Evolutionary conservation across 148 eudicot species (phyloP), one percentile per base, ranked within the genome.

Genomic region (Arctostaphylos glauca): DNA sequence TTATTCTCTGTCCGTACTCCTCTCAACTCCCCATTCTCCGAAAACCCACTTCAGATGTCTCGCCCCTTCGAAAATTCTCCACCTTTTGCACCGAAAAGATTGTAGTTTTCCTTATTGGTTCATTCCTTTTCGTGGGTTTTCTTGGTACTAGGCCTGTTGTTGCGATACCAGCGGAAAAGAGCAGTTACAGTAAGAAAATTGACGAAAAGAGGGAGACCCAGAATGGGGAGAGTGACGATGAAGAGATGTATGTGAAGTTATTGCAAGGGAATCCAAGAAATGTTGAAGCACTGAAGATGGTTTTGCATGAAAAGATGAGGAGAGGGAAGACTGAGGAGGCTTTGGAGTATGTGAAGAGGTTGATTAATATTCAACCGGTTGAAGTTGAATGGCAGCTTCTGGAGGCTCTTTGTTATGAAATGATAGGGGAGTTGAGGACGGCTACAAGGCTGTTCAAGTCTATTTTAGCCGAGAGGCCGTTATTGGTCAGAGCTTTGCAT

Each of bases 391-490:
- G 99, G 99, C 89, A 93, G 88, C 91, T 96, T 16, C 86, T 96
- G 92, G 87, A 93, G 89, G 99, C 98, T 2, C 93, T 93, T 83
- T 93, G 94, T 90, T 94, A 90, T 89, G 99, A 96, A 85, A 92
- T 92, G 92, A 87, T 87, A 88, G 98, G 96, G 52, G 80, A 94
- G 47, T 86, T 91, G 80, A 86, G 89, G 73, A 90, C 82, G 88
- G 93, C 99, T 74, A 92, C 90, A 91, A 89, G 83, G 81, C 83
- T 93, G 83, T 94, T 94, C 79, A 89, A 87, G 84, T 88, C 89
- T 1, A 91, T 96, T 56, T 88, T 96, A 41, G 89, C 88, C 80
- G 79, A 83, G 70, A 91, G 76, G 54, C 99, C 99, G 79, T 91
- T 96, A 18, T 84, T 92, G 87, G 90, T 96, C 43, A 92, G 93